Base-by-base conservation (phyloP, 2,329 filamentous ascomycete genomes). In the Proliferodiscus dingleyae region DNA sequence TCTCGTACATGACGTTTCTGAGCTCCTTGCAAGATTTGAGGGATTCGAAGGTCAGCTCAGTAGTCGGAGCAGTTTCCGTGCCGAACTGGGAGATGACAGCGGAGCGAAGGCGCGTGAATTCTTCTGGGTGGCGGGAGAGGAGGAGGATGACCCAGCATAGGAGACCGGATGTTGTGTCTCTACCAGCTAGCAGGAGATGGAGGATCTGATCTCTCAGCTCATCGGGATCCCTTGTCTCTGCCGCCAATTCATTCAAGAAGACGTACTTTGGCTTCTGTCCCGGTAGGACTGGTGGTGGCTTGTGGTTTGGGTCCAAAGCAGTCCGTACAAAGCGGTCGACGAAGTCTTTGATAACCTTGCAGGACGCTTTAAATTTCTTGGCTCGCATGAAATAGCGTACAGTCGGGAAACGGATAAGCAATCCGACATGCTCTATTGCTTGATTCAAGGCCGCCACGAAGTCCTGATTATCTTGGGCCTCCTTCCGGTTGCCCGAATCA, bases 191-290 rank as follows among this genome's bases (percentile, higher is more conserved):
- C 3, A 71, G 55, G 15, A 70, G 58, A 18, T 61, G 60, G 1
- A 66, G 43, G 3, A 57, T 37, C 43, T 71, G 63, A 46, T 67
- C 65, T 5, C 65, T 52, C 0, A 71, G 45, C n/a, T 63, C 54
- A 2, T 50, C 55, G 1, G 61, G 58, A 54, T 73, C 64, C n/a
- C 62, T 56, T 0, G 65, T 68, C 30, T 71, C 64, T 30, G 70
- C 64, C 8, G 75, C 68, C 21, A 84, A 59, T 50, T 78, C 77
- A 47, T 73, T 55, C 3, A 71, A 50, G 33, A 73, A 67, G 3
- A 71, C 56, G 48, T 66, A 70, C 19, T 63, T 64, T 23, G 55
- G 38, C 19, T 61, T 51, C 29, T 51, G 36, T 2, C 44, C 48
- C 1, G 30, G 13, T 11, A 26, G 10, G 1, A 22, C 61, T 7